Conservation (phyloP, 169 alveolate species). For the Plasmodium cynomolgi region DNA sequence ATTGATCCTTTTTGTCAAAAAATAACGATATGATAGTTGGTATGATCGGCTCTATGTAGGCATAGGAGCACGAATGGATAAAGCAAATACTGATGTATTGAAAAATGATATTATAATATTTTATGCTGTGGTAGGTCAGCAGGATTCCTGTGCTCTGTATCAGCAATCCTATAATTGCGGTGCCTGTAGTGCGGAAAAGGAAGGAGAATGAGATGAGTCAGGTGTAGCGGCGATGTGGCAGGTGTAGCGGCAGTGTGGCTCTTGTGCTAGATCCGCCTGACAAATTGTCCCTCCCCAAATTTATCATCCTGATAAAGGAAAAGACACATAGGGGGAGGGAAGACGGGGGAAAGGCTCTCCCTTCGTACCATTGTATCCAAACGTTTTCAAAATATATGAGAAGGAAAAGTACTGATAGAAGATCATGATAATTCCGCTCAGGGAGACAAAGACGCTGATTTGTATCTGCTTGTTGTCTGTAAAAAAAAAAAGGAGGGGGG, state of each 20-base stretch:
- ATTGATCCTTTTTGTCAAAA: constrained; percentile 68
- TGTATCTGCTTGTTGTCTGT: constrained; percentile 74
- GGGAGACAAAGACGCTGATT: constrained; percentile 70
- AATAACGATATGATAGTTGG: constrained; percentile 75
- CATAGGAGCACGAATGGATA: constrained; percentile 76
- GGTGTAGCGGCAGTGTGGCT: not conserved
- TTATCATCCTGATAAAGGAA: not conserved
- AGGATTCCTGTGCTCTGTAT: constrained; percentile 67
- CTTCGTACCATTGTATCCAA: constrained; percentile 66
- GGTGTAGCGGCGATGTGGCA: not conserved
- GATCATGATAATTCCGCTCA: constrained; percentile 75
- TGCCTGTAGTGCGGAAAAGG: constrained; percentile 10
- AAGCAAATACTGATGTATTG: constrained; percentile 76
- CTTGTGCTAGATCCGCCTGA: not conserved
- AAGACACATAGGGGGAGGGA: not conserved
- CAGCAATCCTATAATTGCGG: constrained; percentile 60
- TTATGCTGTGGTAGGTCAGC: constrained; percentile 60
- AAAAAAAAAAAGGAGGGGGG: not conserved
- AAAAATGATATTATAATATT: constrained; percentile 61
- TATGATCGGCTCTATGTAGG: constrained; percentile 73
- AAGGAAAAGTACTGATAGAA: constrained; percentile 72
- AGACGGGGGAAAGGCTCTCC: not conserved
- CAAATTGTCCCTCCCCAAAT: not conserved
- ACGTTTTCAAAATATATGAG: constrained; percentile 37
- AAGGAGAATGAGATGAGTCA: not conserved